phyloP scores from a whole-genome alignment of 257 asterid species.

The Plantago elongata region DNA sequence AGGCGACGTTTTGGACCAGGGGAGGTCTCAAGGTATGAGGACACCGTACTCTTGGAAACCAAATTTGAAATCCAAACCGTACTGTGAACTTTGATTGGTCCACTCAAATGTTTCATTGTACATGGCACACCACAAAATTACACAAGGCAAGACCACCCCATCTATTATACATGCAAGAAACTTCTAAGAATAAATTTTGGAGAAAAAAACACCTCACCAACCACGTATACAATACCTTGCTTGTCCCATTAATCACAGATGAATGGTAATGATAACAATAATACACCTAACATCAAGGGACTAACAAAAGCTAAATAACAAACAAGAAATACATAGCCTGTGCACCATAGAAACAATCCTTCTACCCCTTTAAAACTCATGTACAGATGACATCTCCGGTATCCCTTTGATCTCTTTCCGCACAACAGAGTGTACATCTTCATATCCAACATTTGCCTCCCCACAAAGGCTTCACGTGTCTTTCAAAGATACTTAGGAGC shows the following conservation, averaged over 20 bases:
- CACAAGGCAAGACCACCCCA: constrained; percentile 38
- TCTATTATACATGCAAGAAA: constrained; percentile 47
- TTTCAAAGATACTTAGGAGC: constrained; percentile 20
- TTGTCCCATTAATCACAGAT: constrained; percentile 24
- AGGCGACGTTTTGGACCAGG: too few relatives aligned
- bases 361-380: constrained; percentile 35
- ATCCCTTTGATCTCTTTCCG: constrained; percentile 23
- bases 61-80: too few relatives aligned
- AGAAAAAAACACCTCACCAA: constrained; percentile 30
- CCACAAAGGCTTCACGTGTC: constrained; percentile 20
- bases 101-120: not conserved
- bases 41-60: too few relatives aligned
- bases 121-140: constrained; percentile 21
- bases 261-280: constrained; percentile 28
- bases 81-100: too few relatives aligned
- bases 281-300: constrained; percentile 39
- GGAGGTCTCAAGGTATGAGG: too few relatives aligned
- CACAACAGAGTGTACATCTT: constrained; percentile 13
- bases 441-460: constrained; percentile 18
- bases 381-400: constrained; percentile 27
- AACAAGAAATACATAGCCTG: constrained; percentile 24
- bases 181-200: constrained; percentile 3
- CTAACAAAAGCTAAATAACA: constrained; percentile 18
- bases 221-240: constrained; percentile 22
- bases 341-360: constrained; percentile 24